phyloP scores from a whole-genome alignment of 192 early-diverging fungal genomes.

The Polychytrium aggregatum region DNA sequence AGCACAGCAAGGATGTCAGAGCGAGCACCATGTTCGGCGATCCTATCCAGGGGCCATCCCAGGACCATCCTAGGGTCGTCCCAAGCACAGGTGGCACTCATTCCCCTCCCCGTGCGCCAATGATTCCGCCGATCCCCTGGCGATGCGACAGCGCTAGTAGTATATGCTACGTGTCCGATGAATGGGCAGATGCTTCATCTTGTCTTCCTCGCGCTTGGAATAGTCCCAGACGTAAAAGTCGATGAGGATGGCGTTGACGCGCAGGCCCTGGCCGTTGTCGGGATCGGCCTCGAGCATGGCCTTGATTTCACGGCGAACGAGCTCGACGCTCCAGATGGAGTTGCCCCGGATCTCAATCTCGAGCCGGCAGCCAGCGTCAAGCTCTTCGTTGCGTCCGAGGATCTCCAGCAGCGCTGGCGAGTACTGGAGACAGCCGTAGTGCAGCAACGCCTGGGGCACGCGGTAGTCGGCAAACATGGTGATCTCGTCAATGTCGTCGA shows the following conservation, averaged over 20 bases:
- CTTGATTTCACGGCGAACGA: slow-evolving; percentile 32
- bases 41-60: no score
- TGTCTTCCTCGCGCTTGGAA: slow-evolving; percentile 52
- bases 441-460: slow-evolving; percentile 50
- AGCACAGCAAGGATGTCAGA: no score
- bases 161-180: slow-evolving; percentile 54
- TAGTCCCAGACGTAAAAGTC: slow-evolving; percentile 87
- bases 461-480: slow-evolving; percentile 91
- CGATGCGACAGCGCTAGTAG: no score
- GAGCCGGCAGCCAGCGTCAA: slow-evolving; percentile 32
- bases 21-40: no score
- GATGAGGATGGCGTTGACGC: slow-evolving; percentile 66
- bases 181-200: slow-evolving; percentile 44
- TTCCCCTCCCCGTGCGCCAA: no score
- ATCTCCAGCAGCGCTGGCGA: slow-evolving; percentile 38
- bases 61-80: no score
- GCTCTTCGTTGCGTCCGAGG: slow-evolving; percentile 21
- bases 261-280: not conserved
- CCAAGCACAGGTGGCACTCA: no score
- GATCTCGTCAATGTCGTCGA: slow-evolving; percentile 63
- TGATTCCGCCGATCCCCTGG: no score
- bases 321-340: slow-evolving; percentile 73
- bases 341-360: slow-evolving; percentile 74
- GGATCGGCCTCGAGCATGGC: slow-evolving; percentile 7
- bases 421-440: slow-evolving; percentile 59